These are phyloP conservation scores for Scleroderma bovista DNA, from an alignment of 768 basidiomycete species.

Conservation along the genomic window DNA sequence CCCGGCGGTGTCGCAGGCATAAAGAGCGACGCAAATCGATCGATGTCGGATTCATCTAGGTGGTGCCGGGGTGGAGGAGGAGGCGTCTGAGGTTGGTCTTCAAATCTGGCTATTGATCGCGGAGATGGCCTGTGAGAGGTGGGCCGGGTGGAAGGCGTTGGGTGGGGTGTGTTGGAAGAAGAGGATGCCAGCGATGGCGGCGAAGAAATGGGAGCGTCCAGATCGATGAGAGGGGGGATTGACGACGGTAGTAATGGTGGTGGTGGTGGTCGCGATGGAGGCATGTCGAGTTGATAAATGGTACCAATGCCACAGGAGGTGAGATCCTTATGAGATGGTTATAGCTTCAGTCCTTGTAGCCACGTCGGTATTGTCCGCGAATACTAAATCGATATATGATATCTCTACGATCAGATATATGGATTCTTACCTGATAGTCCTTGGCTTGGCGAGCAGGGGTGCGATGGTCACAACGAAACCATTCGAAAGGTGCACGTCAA, in stretches of 20 bases:
- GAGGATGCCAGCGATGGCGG: neutral
- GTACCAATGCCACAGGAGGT: no score
- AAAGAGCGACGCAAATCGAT: constrained; percentile 41
- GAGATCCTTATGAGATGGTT: no score
- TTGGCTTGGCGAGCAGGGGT: no score
- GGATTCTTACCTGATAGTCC: no score
- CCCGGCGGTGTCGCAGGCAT: constrained; percentile 33
- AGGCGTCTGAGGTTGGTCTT: neutral
- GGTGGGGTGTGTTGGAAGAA: neutral
- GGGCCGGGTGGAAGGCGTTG: neutral
- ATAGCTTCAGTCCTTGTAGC: no score
- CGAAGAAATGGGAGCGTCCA: neutral
- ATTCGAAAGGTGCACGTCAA: no score
- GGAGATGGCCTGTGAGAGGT: neutral
- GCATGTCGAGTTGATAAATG: neutral
- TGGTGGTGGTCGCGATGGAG: neutral
- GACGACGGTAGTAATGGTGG: neutral
- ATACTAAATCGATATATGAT: no score
- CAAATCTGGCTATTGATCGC: constrained; percentile 28
- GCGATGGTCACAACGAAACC: no score
- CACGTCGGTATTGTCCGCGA: no score
- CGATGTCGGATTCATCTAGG: constrained; percentile 26
- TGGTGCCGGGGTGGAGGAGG: neutral
- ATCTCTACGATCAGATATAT: no score
- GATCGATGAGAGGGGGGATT: constrained; percentile 1